phyloP scores from a whole-genome alignment of 768 basidiomycete species.

The Postia placenta region DNA sequence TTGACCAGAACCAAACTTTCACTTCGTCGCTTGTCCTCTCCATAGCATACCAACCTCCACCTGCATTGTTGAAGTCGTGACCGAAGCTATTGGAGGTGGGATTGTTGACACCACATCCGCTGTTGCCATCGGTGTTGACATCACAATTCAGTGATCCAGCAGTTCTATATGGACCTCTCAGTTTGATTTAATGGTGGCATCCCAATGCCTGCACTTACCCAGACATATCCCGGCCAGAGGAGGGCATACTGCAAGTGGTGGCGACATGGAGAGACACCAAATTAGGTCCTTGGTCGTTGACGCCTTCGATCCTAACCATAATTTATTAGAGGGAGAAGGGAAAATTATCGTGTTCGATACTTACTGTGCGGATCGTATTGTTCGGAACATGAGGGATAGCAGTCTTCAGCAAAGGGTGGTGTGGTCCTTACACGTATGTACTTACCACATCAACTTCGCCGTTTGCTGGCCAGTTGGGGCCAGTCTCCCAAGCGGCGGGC shows the following conservation, averaged over 20 bases:
- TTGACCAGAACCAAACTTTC: constrained; percentile 70
- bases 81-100: constrained; percentile 43
- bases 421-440: not conserved
- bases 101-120: constrained; percentile 48
- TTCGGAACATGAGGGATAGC: too few relatives aligned
- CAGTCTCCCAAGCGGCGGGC: constrained; percentile 53
- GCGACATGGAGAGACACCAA: constrained; percentile 52
- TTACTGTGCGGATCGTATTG: too few relatives aligned
- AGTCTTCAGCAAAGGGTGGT: too few relatives aligned
- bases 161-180: too few relatives aligned
- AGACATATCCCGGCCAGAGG: constrained; percentile 31
- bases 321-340: not conserved
- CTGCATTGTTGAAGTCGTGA: constrained; percentile 48
- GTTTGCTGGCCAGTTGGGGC: constrained; percentile 41
- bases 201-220: constrained; percentile 26
- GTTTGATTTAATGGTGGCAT: too few relatives aligned
- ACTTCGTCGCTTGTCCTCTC: constrained; percentile 52
- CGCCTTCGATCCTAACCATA: constrained; percentile 37
- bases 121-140: constrained; percentile 38
- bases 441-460: constrained; percentile 36
- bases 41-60: constrained; percentile 63
- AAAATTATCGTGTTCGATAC: too few relatives aligned
- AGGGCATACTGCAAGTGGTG: constrained; percentile 50
- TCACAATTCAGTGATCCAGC: constrained; percentile 45
- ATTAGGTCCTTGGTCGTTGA: constrained; percentile 49